Conservation (phyloP, 345 rosid species). For the Corchorus capsularis region DNA sequence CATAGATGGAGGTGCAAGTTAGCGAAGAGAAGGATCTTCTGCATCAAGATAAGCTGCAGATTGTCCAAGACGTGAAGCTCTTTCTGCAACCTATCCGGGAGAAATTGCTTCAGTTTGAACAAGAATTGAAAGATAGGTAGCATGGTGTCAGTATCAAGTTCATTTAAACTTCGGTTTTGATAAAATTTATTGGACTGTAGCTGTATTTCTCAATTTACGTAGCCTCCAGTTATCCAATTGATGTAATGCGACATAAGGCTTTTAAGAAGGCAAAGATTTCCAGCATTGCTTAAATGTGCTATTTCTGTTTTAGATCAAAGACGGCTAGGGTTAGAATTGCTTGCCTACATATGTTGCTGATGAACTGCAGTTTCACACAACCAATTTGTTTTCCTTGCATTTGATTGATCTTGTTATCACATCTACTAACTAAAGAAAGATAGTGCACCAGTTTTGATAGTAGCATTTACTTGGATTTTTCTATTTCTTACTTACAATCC, state of each 20-base stretch:
- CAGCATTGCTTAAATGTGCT: conserved; percentile 3
- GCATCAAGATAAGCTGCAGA: conserved; percentile 52
- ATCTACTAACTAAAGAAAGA: neutral
- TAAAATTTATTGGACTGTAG: conserved; percentile 14
- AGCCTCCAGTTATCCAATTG: neutral
- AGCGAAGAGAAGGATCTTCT: conserved; percentile 61
- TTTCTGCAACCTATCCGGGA: conserved; percentile 73
- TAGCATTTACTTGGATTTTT: neutral
- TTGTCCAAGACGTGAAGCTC: conserved; percentile 58
- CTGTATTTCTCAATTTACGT: conserved; percentile 14
- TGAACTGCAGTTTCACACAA: neutral
- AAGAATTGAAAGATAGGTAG: conserved; percentile 81
- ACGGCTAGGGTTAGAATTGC: neutral
- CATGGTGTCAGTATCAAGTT: neutral
- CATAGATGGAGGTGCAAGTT: conserved; percentile 62
- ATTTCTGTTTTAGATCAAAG: neutral
- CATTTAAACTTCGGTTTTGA: neutral
- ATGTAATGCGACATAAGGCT: conserved; percentile 20
- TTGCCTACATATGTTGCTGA: neutral
- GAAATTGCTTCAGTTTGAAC: conserved; percentile 73
- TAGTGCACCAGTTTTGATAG: neutral
- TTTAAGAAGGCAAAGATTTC: conserved; percentile 17
- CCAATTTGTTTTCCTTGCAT: neutral
- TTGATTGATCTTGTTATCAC: neutral
- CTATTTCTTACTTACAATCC: neutral